phyloP scores from a whole-genome alignment of 2,329 filamentous ascomycete species.

The Stenocarpella maydis region DNA sequence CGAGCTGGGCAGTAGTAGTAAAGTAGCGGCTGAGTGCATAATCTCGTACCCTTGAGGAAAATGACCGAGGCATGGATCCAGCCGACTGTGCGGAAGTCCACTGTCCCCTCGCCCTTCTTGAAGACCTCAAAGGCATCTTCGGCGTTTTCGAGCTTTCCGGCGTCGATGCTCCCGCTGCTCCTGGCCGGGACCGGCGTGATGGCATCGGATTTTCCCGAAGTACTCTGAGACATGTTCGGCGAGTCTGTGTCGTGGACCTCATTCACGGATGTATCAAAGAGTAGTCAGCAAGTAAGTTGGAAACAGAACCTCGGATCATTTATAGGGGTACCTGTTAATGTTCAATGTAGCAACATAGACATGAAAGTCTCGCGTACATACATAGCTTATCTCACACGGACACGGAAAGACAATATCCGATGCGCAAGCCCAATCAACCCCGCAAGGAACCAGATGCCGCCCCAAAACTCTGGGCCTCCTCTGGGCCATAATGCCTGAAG shows the following conservation, averaged over 20 bases:
- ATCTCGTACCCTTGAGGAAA: constrained; percentile 53
- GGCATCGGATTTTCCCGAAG: background rate
- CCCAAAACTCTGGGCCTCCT: constrained; percentile 4
- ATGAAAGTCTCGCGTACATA: constrained; percentile 5
- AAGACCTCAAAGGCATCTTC: constrained; percentile 53
- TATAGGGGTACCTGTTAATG: background rate
- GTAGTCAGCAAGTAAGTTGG: background rate
- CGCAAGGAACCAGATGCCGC: background rate
- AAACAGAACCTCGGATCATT: background rate
- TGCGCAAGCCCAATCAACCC: background rate
- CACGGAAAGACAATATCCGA: background rate
- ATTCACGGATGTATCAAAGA: background rate
- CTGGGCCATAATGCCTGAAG: background rate
- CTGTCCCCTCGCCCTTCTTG: constrained; percentile 54
- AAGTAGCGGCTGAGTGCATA: background rate
- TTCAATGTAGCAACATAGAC: background rate
- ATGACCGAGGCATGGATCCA: constrained; percentile 61
- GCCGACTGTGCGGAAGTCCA: constrained; percentile 61
- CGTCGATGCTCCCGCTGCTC: constrained; percentile 33
- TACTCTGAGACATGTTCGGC: background rate
- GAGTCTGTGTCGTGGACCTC: background rate
- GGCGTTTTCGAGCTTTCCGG: constrained; percentile 31
- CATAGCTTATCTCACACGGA: background rate
- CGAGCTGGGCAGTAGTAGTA: background rate
- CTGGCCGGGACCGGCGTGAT: constrained; percentile 23